Percentiles rank a stretch among this genome's conserved stretches.
Conservation (phyloP, 2,329 filamentous ascomycete genomes). For the Aspergillus quadricinctus region DNA sequence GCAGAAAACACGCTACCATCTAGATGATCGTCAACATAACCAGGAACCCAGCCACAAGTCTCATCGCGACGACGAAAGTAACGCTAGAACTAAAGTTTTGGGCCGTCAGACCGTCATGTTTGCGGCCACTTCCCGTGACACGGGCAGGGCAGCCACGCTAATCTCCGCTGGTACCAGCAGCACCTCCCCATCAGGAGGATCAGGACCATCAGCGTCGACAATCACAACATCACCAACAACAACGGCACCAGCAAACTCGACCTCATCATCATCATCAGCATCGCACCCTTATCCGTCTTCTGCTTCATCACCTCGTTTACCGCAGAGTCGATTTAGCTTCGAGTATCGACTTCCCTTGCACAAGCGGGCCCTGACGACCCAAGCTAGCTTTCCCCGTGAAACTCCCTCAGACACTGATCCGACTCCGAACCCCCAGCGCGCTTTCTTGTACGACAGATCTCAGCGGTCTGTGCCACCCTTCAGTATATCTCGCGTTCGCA, state of each 20-base stretch:
- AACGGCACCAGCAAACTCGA: neutral
- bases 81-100: neutral
- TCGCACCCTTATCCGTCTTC: slow-evolving; percentile 11
- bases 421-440: slow-evolving; percentile 46
- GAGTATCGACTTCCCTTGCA: slow-evolving; percentile 19
- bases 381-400: slow-evolving; percentile 38
- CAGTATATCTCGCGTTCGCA: slow-evolving; percentile 13
- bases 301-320: slow-evolving; percentile 12
- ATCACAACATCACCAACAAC: slow-evolving; percentile 1
- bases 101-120: slow-evolving; percentile 4
- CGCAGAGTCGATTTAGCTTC: slow-evolving; percentile 22
- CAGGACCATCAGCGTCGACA: slow-evolving; percentile 26
- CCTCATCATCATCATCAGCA: slow-evolving; percentile 3
- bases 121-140: slow-evolving; percentile 26
- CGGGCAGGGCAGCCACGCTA: slow-evolving; percentile 23
- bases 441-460: slow-evolving; percentile 31
- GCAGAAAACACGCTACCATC: neutral
- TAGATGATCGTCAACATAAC: neutral
- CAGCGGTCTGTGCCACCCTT: slow-evolving; percentile 28
- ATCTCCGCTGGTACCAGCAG: slow-evolving; percentile 15
- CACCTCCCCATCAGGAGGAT: slow-evolving; percentile 19
- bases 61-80: neutral
- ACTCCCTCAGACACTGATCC: slow-evolving; percentile 48
- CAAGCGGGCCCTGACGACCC: slow-evolving; percentile 19
- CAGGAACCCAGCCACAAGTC: neutral